These are phyloP conservation scores for Simmondsia chinensis DNA, from an alignment of 148 eudicot genomes.

Conservation along the genomic window DNA sequence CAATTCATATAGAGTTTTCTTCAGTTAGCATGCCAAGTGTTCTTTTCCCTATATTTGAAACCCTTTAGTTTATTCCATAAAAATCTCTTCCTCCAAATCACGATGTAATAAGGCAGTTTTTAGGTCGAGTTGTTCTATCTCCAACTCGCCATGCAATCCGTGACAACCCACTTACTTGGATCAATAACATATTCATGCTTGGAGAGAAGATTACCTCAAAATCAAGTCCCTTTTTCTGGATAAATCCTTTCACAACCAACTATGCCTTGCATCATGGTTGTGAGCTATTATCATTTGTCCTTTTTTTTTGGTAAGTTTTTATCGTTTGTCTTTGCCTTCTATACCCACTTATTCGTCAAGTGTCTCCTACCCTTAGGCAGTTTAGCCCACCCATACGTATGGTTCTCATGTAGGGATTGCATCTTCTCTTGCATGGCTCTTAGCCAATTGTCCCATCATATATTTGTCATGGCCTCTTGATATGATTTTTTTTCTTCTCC, in stretches of 20 bases:
- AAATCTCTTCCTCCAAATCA: slow-evolving; percentile 8
- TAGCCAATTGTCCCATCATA: not conserved
- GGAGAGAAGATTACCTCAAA: slow-evolving; percentile 5
- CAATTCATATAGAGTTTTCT: slow-evolving; percentile 8
- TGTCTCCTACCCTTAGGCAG: slow-evolving; percentile 7
- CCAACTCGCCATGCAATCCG: not conserved
- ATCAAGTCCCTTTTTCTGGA: slow-evolving; percentile 12
- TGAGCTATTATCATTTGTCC: no score
- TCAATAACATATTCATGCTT: slow-evolving; percentile 6
- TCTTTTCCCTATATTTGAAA: slow-evolving; percentile 3
- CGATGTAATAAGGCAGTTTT: slow-evolving; percentile 12
- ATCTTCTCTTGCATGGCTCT: slow-evolving; percentile 14
- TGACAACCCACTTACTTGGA: not conserved
- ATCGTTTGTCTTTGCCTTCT: not conserved
- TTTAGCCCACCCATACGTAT: slow-evolving; percentile 5
- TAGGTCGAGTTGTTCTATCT: slow-evolving; percentile 6
- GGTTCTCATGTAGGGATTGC: slow-evolving; percentile 6
- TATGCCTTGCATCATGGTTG: slow-evolving; percentile 10
- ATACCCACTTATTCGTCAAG: slow-evolving; percentile 18
- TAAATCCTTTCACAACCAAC: slow-evolving; percentile 13
- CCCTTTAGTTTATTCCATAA: slow-evolving; percentile 9
- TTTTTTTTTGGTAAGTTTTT: no score
- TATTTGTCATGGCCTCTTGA: not conserved
- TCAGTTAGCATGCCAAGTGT: not conserved
- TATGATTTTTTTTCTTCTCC: slow-evolving; percentile 9